These are phyloP conservation scores for Thuidium tamariscinum DNA, from an alignment of 225 moss, liverwort and hornwort species.

Conservation along the genomic window DNA sequence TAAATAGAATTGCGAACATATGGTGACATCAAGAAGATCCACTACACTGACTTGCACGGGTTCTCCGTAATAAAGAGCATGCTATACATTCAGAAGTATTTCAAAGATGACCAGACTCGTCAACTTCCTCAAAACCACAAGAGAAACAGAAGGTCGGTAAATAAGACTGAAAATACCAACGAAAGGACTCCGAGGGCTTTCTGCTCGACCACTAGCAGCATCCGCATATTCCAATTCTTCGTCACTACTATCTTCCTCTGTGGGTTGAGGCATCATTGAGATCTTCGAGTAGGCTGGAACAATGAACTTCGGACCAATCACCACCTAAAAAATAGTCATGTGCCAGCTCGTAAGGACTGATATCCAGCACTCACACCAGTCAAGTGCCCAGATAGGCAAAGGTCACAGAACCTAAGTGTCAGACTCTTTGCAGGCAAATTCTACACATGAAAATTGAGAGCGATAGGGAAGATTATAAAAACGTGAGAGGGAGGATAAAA, in stretches of 20 bases:
- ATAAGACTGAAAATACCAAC: slow-evolving; percentile 25
- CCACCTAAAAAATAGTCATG: slow-evolving; percentile 45
- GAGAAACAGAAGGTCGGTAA: not conserved
- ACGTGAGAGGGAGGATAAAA: not conserved
- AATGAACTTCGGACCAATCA: slow-evolving; percentile 73
- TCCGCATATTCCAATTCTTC: slow-evolving; percentile 91
- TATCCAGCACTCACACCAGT: not conserved
- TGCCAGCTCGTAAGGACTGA: not conserved
- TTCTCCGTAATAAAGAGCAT: not conserved
- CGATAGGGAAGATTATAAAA: not conserved
- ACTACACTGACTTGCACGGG: not conserved
- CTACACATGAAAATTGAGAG: not conserved
- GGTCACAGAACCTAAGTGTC: not conserved
- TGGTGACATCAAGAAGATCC: not conserved
- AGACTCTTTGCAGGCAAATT: not conserved
- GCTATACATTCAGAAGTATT: not conserved
- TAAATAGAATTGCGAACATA: not conserved
- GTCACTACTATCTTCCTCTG: slow-evolving; percentile 89
- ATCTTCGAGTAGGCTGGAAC: slow-evolving; percentile 90
- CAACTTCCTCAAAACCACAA: not conserved
- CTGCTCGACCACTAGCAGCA: slow-evolving; percentile 65
- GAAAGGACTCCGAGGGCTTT: slow-evolving; percentile 53
- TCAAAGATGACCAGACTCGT: not conserved
- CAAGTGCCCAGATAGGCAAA: not conserved
- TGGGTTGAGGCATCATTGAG: slow-evolving; percentile 72